Conservation (phyloP, 23 red algal species). For the Gracilaria gracilis region DNA sequence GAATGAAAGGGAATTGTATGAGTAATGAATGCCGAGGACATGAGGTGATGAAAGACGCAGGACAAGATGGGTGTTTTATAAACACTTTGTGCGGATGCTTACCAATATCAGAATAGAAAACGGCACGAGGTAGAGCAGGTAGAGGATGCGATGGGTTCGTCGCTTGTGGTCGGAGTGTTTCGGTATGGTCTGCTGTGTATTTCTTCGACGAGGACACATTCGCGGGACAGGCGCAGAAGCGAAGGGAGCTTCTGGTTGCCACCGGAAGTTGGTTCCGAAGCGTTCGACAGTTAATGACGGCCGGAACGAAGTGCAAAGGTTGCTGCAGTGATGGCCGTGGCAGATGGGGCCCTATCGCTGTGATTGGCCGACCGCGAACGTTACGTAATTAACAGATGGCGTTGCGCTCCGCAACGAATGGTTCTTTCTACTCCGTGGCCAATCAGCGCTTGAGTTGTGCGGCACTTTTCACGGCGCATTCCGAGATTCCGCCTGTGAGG, state of each 20-base stretch:
- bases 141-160: neutral
- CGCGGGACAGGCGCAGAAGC: neutral
- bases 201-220: slow-evolving; percentile 24
- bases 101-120: slow-evolving; percentile 29
- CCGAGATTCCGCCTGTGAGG: neutral
- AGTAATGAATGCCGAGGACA: slow-evolving; percentile 23
- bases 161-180: slow-evolving; percentile 1
- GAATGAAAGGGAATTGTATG: slow-evolving; percentile 28
- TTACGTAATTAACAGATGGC: neutral
- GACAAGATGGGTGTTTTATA: neutral
- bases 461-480: neutral
- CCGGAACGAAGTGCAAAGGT: neutral
- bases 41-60: neutral
- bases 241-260: neutral
- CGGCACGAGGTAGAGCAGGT: neutral
- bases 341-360: neutral
- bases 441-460: slow-evolving; percentile 18
- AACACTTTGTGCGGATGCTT: slow-evolving; percentile 9
- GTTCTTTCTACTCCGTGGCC: slow-evolving; percentile 10
- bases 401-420: neutral
- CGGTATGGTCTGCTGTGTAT: neutral
- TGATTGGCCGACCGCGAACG: neutral
- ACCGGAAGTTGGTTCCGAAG: neutral
- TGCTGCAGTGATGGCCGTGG: neutral
- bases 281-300: neutral